These are phyloP conservation scores for Fusarium sp. DNA, from an alignment of 2,329 filamentous ascomycete genomes.

Conservation along the genomic window DNA sequence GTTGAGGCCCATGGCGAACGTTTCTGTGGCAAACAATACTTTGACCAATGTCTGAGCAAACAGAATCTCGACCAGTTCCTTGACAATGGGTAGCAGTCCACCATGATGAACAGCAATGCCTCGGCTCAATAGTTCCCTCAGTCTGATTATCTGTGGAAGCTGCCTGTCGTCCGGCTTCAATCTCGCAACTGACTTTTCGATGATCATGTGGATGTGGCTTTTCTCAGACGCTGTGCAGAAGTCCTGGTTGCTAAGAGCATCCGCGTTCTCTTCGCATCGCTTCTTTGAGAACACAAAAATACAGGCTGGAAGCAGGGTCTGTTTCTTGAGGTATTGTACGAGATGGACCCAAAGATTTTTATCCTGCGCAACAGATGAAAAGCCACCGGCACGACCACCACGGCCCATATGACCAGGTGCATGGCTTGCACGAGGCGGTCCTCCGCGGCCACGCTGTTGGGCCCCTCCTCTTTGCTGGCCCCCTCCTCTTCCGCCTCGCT, in stretches of 20 bases:
- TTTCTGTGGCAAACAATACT: slow-evolving; percentile 96
- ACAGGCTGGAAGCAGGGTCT: slow-evolving; percentile 87
- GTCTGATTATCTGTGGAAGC: slow-evolving; percentile 90
- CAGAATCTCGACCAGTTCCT: slow-evolving; percentile 95
- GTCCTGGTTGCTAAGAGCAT: slow-evolving; percentile 93
- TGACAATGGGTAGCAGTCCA: slow-evolving; percentile 93
- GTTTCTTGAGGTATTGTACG: slow-evolving; percentile 89
- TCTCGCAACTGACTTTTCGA: slow-evolving; percentile 92
- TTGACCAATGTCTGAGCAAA: slow-evolving; percentile 97
- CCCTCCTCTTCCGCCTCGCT: slow-evolving; percentile 61
- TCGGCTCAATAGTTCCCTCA: slow-evolving; percentile 85
- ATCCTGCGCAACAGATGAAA: slow-evolving; percentile 91
- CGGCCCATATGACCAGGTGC: slow-evolving; percentile 87
- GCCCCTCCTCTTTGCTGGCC: slow-evolving; percentile 58
- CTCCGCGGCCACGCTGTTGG: slow-evolving; percentile 64
- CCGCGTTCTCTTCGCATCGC: slow-evolving; percentile 95
- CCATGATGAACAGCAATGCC: slow-evolving; percentile 98
- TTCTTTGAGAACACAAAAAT: slow-evolving; percentile 99
- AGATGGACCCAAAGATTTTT: slow-evolving; percentile 97
- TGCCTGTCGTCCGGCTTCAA: slow-evolving; percentile 89
- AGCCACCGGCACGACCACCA: slow-evolving; percentile 83
- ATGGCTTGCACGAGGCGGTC: slow-evolving; percentile 68
- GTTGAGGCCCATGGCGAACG: slow-evolving; percentile 98
- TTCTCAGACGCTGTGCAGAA: slow-evolving; percentile 95
- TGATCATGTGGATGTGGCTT: slow-evolving; percentile 96